Base-by-base conservation (phyloP, 768 basidiomycete genomes). In the Pulveroboletus ravenelii region DNA sequence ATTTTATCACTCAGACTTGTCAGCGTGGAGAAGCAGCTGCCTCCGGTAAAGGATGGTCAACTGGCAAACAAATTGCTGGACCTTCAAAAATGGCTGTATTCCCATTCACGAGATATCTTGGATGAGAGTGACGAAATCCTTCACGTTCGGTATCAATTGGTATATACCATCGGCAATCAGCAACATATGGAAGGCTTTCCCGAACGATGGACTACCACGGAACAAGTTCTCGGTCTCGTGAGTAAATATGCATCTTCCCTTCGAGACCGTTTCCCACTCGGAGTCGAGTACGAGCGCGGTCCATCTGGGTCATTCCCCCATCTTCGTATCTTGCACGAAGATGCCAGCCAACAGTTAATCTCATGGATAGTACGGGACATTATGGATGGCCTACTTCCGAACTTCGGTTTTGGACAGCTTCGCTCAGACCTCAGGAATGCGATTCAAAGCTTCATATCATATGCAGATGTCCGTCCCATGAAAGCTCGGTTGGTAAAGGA, bases 1-100 rank as follows among this genome's bases (percentile, higher is more conserved):
- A 70, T 77, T 3, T 65, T 81, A 3, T 80, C 79, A 0, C 74
- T 75, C 51, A 68, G 70, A 51, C 61, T 80, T 30, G 70, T 72
- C 69, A 66, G 66, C 0, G 56, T 79, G 5, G 72, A 80, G 36
- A 59, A 50, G 30, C 57, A 61, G n/a, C 52, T 68, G 30, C 30
- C 30, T 31, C 3, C 9, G 6, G 20, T 37, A 14, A 8, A 15
- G 31, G 51, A 45, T 14, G 15, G 3, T 7, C 0, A 3, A 3
- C 1, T 35, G 1, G 51, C 38, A 12, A 5, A 0, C 5, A 14
- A 32, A 4, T 12, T 72, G 23, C 45, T 72, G 38, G 41, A 57
- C n/a, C 50, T 58, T 17, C 58, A 65, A 25, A 38, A 15, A 12
- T 65, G 61, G 61, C 31, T 65, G 1, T 41, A 63, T 8, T 41